Evolutionary conservation across 1,284 basidiomycete genomes (phyloP).

Genomic region (Crepidotus sp.): DNA sequence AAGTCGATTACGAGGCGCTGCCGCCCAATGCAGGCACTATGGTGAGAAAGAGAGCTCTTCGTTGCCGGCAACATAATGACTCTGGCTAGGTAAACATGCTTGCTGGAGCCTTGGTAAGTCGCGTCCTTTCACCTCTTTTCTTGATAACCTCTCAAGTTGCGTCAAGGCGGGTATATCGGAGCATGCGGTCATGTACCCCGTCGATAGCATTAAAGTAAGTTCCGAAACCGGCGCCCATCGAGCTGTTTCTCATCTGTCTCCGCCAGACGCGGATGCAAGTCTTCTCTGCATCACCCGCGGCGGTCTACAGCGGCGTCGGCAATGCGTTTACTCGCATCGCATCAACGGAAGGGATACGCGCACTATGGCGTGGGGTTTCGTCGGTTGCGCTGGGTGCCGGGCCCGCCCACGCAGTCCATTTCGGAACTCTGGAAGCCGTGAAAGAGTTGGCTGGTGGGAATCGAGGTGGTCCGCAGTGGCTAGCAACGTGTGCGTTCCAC

Average conservation of each 20-base stretch:
- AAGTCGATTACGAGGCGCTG: slow-evolving; percentile 62
- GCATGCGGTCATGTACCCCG: slow-evolving; percentile 97
- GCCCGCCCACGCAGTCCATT: slow-evolving; percentile 97
- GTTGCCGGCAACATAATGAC: slow-evolving; percentile 9
- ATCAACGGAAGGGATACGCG: slow-evolving; percentile 84
- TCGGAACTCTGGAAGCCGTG: slow-evolving; percentile 91
- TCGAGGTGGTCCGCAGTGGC: slow-evolving; percentile 66
- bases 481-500: slow-evolving; percentile 62
- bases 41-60: slow-evolving; percentile 33
- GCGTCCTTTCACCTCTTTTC: slow-evolving; percentile 12
- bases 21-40: slow-evolving; percentile 68
- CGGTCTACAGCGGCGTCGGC: slow-evolving; percentile 82
- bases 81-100: slow-evolving; percentile 81
- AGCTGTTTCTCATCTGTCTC: slow-evolving; percentile 10
- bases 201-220: slow-evolving; percentile 95
- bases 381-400: slow-evolving; percentile 98
- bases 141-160: slow-evolving; percentile 10
- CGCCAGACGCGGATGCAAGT: slow-evolving; percentile 97
- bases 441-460: slow-evolving; percentile 93
- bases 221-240: neutral
- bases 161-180: slow-evolving; percentile 93
- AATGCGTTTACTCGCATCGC: slow-evolving; percentile 88
- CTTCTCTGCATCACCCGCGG: slow-evolving; percentile 74
- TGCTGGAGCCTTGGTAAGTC: slow-evolving; percentile 84
- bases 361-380: slow-evolving; percentile 93